A percentile compares a stretch with the other conserved stretches of the same genome.
Evolutionary conservation across 352 stramenopile genomes (phyloP).

Genomic region (Saprolegnia parasitica): DNA sequence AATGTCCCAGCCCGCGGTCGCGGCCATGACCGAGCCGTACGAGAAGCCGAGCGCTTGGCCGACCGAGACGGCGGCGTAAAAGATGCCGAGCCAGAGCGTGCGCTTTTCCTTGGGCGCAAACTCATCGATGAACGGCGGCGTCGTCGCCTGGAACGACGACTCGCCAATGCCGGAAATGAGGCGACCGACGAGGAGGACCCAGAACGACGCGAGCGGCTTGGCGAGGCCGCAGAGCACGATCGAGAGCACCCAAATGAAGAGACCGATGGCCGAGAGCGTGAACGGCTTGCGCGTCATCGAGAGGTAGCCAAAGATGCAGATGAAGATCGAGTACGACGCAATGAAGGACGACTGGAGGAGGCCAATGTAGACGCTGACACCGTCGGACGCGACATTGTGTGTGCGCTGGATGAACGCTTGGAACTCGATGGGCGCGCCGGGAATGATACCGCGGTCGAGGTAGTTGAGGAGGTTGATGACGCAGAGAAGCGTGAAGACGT

Average conservation of each 20-base stretch:
- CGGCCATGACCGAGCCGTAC: conserved; percentile 21
- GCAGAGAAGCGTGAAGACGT: too few species aligned
- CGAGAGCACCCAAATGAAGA: conserved; percentile 50
- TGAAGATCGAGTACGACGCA: conserved; percentile 6
- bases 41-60: conserved; percentile 48
- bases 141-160: conserved; percentile 52
- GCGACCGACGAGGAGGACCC: conserved; percentile 45
- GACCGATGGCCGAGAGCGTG: conserved; percentile 40
- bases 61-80: conserved; percentile 53
- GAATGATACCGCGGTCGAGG: conserved; percentile 26
- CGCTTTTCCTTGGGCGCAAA: conserved; percentile 31
- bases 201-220: conserved; percentile 38
- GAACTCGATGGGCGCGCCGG: conserved; percentile 25
- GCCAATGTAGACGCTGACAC: conserved; percentile 22
- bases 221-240: conserved; percentile 43
- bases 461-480: conserved; percentile 19
- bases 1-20: conserved; percentile 35
- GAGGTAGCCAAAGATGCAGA: conserved; percentile 47
- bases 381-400: neutral
- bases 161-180: conserved; percentile 55
- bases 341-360: conserved; percentile 21
- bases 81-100: conserved; percentile 56
- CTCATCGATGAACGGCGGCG: conserved; percentile 66
- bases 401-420: conserved; percentile 20
- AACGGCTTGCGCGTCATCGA: conserved; percentile 56